Base-by-base conservation (phyloP, 78 protist genomes). In the Fonticula alba region DNA sequence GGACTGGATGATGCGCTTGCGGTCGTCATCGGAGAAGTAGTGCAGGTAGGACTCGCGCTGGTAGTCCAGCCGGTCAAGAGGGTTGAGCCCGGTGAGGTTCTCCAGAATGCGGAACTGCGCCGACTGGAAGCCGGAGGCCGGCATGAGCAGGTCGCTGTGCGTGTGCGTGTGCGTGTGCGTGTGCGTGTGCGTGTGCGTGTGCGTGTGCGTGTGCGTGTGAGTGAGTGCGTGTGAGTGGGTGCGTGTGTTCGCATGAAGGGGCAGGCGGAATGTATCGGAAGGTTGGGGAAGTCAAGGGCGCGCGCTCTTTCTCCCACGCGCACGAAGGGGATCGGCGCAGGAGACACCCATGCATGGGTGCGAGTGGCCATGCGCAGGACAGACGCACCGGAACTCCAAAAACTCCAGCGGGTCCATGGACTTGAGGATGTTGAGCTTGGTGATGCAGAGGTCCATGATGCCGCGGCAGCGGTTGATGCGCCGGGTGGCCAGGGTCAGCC, bases 61-160 rank as follows among this genome's bases (percentile, higher is more conserved):
- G 69, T 80, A 75, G 63, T 64, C 73, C 7, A 69, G 37, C 43
- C 85, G 67, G 41, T 65, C 52, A 0, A 4, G 49, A 37, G 72
- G 74, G 27, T 64, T 29, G 26, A 80, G 64, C 10, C 85, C 85
- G 6, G 71, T 15, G 29, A 62, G 55, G 69, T 66, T 80, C 50
- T 80, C 85, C 37, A 80, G 53, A 35, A 75, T 40, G 47, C 85
- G 72, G 57, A 80, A 80, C 46, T 80, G 85, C 13, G 54, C 62
- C 49, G 73, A 62, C 64, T 80, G 85, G 60, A 80, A 80, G 24
- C 85, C 85, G 1, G 66, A 47, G 20, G 85, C 85, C 32, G 81
- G 85, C 1, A 73, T 67, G 10, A 73, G 62, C 15, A 70, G 71
- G 52, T 72, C 75, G 27, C 82, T 9, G 2, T 9, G 4, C 6